Base-by-base conservation (phyloP, 257 asterid genomes). In the Jasminum sambac region DNA sequence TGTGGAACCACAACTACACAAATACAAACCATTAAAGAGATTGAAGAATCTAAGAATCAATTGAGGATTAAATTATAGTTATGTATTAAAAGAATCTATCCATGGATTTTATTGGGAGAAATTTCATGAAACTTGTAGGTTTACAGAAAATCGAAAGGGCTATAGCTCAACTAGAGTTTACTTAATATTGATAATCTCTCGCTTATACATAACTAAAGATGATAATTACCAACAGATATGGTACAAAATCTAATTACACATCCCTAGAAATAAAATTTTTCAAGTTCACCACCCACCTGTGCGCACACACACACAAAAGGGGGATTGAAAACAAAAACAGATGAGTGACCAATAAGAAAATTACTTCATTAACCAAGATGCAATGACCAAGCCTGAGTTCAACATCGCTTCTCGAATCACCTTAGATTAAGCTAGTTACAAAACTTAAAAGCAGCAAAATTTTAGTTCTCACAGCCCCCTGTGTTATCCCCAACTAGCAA, bases 181-280 rank as follows among this genome's bases (percentile, higher is more conserved):
- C 10, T 19, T 50, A n/a, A 55, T 3, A 50, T 55, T 55, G 34
- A 55, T 55, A 55, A 55, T 55, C 21, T 50, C 59, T 50, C 24
- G 7, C 26, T 55, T 23, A 10, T 55, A 26, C 62, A 55, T 55
- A 55, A 55, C 8, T 23, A 8, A 21, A 55, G 36, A 55, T 55
- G 34, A 17, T 23, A 55, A 23, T 55, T 11, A 23, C 62, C 26
- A 21, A 55, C 36, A 23, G 16, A 55, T 55, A 4, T 55, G 21
- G 36, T 55, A 70, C 61, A 24, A 66, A 37, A 73, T 52, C 79
- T 36, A 30, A 55, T 55, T 9, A 63, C 69, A 34, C 62, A 0
- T 9, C 30, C 61, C 3, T 55, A 55, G 30, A 5, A 50, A 21
- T 4, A 14, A 8, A 55, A 55, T 23, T 4, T 10, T 11, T 55